Percentiles rank a stretch among this genome's conserved stretches.
Conservation (phyloP, 139 green algal species). For the Auxenochlorella pyrenoidosa region DNA sequence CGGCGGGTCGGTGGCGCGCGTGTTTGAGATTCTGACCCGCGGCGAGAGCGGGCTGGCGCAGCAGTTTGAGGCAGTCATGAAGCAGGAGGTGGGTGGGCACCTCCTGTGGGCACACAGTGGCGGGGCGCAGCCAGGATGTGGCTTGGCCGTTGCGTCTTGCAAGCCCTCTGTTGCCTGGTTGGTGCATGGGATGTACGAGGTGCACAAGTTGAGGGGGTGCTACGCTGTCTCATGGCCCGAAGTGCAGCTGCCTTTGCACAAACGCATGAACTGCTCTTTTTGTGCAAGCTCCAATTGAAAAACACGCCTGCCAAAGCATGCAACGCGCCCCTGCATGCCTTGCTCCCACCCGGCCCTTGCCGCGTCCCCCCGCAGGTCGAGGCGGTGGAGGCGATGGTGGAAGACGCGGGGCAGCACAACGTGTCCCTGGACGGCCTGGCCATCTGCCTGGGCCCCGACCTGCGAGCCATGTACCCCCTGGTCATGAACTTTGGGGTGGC, state of each 20-base stretch:
- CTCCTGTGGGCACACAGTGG: too few species aligned
- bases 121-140: too few species aligned
- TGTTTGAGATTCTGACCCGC: conserved; percentile 73
- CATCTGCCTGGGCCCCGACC: conserved; percentile 88
- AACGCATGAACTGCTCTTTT: too few species aligned
- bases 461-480: conserved; percentile 90
- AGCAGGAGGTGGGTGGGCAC: conserved; percentile 33
- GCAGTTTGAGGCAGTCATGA: conserved; percentile 40
- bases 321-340: neutral
- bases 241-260: too few species aligned
- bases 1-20: conserved; percentile 56
- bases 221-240: too few species aligned
- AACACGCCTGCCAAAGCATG: too few species aligned
- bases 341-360: neutral
- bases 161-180: too few species aligned
- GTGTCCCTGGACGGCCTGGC: conserved; percentile 54
- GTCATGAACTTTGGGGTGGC: conserved; percentile 89
- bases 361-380: conserved; percentile 7
- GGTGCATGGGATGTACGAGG: too few species aligned
- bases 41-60: conserved; percentile 37
- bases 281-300: neutral
- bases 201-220: too few species aligned
- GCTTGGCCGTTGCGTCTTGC: too few species aligned
- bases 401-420: conserved; percentile 44
- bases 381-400: conserved; percentile 44